phyloP scores from a whole-genome alignment of 2,329 filamentous ascomycete genomes.

The Fusarium vanettenii region DNA sequence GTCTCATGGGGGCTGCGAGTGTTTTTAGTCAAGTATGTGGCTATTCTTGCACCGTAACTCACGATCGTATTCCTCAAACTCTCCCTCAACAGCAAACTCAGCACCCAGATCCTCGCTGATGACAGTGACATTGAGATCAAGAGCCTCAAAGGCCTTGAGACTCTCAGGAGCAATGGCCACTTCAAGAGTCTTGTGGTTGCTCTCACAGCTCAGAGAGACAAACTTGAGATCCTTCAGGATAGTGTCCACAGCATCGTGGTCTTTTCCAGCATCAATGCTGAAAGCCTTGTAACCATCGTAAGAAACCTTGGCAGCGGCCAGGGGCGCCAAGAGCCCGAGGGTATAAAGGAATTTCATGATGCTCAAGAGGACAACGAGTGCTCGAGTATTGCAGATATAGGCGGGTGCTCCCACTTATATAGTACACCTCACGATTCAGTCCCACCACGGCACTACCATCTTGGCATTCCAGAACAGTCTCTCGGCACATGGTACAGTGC shows the following conservation, averaged over 20 bases:
- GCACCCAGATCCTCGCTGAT: constrained; percentile 40
- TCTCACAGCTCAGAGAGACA: constrained; percentile 42
- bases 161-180: constrained; percentile 42
- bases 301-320: constrained; percentile 31
- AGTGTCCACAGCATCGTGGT: constrained; percentile 23
- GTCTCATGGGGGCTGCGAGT: not conserved
- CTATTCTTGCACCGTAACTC: fast-evolving
- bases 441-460: not conserved
- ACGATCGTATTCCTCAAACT: constrained; percentile 29
- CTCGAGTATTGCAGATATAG: not conserved
- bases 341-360: constrained; percentile 18
- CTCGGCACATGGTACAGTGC: not conserved
- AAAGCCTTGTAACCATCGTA: constrained; percentile 44
- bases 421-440: not conserved
- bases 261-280: constrained; percentile 33
- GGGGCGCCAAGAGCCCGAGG: constrained; percentile 17
- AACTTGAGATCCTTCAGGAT: constrained; percentile 33
- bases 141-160: constrained; percentile 33
- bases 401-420: not conserved
- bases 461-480: not conserved
- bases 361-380: not conserved
- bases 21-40: not conserved
- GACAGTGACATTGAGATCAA: constrained; percentile 38
- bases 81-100: constrained; percentile 40
- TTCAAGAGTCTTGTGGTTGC: constrained; percentile 35